Conservation (phyloP, 352 stramenopile species). For the Phytophthora idaei region DNA sequence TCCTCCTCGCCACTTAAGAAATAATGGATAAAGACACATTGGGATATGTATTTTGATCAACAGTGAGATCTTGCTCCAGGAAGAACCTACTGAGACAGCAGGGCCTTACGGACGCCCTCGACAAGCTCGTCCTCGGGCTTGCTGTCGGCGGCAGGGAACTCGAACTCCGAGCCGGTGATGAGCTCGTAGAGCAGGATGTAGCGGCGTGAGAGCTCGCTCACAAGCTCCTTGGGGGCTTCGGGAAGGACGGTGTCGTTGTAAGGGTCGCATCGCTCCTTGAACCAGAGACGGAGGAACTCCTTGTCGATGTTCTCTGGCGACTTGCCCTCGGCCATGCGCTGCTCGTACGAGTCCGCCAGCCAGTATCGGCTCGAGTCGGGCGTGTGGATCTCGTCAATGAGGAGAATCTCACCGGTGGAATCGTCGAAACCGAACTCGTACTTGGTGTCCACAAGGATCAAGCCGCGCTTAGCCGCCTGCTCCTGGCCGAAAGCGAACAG, state of each 20-base stretch:
- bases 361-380: conserved; percentile 98
- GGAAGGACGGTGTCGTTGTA: conserved; percentile 97
- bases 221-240: conserved; percentile 95
- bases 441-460: conserved; percentile 99
- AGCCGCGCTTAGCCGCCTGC: conserved; percentile 89
- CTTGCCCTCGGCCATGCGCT: conserved; percentile 82
- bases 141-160: conserved; percentile 62
- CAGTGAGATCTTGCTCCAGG: conserved; percentile 17
- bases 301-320: conserved; percentile 99
- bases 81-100: conserved; percentile 36
- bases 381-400: conserved; percentile 99
- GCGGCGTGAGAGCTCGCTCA: conserved; percentile 95
- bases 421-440: conserved; percentile 88
- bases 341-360: conserved; percentile 91
- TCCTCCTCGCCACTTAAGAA: conserved; percentile 9
- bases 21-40: conserved; percentile 21
- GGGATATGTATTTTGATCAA: conserved; percentile 31
- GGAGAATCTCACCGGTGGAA: conserved; percentile 90
- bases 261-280: conserved; percentile 97
- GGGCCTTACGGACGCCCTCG: conserved; percentile 44
- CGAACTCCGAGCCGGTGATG: conserved; percentile 96
- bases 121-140: conserved; percentile 56
- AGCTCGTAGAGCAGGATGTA: conserved; percentile 99
- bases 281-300: conserved; percentile 99
- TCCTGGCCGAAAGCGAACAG: conserved; percentile 94